Evolutionary conservation across 2,329 filamentous ascomycete species (phyloP), one percentile per base, ranked within the genome.

Genomic region (Claviceps sorghi): DNA sequence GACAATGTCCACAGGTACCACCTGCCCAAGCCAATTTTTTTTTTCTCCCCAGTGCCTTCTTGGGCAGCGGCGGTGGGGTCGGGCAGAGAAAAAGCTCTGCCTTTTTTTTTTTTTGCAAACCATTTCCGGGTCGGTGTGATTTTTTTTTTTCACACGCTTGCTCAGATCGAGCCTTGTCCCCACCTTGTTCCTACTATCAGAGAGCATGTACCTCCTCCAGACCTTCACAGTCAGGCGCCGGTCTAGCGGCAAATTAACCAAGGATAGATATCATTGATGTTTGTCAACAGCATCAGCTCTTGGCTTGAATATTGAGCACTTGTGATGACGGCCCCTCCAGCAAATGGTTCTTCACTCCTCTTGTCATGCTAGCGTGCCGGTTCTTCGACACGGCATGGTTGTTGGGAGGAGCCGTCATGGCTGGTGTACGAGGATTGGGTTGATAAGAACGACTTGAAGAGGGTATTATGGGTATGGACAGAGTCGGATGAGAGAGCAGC

Each of bases 101-200:
- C 34, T 29, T 15, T 26, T 45, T 41, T 51, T 21, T 17, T 17
- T 40, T 32, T 50, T 17, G 46, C 52, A 26, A 40, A 54, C 8
- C 53, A 49, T 53, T 54, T 56, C 22, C 19, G 50, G 58, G 55
- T 56, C 53, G 50, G 29, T 5, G 26, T 56, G 56, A 61, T 58
- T 58, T 62, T 63, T 62, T 59, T 57, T 56, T 26, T 54, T 40
- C 21, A 13, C 47, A 11, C 47, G 15, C 17, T 48, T 45, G 11
- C 47, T 49, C 49, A 36, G 49, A 41, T 46, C 32, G 40, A 49
- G 41, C 40, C 19, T 46, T 19, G 53, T 43, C 52, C 30, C 55
- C 54, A 53, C 55, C 45, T 10, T 45, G 41, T 62, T 62, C 48
- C 56, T 57, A 44, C 59, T 65, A 64, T 57, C 64, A 65, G 55